Evolutionary conservation across 352 stramenopile species (phyloP).

Genomic region (Globisporangium sylvaticum): DNA sequence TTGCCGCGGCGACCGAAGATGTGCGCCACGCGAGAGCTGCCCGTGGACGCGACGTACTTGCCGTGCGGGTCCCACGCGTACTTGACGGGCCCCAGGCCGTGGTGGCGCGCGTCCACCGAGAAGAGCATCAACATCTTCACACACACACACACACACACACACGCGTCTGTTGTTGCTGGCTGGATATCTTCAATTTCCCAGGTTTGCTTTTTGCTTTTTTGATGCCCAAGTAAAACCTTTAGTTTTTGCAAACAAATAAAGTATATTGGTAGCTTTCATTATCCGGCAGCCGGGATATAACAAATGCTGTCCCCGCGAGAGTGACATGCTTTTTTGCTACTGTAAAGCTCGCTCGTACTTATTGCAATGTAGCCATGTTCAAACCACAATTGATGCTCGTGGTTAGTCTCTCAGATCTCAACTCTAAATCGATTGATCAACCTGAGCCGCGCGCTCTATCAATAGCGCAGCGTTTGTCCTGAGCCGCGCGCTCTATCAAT

Average conservation of each 20-base stretch:
- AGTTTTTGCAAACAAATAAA: too few species aligned
- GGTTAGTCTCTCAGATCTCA: not conserved
- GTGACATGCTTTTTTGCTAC: too few species aligned
- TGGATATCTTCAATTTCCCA: not conserved
- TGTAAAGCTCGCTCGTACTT: too few species aligned
- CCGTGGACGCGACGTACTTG: conserved; percentile 74
- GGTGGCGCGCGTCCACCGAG: conserved; percentile 72
- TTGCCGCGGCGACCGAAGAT: conserved; percentile 70
- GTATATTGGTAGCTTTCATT: too few species aligned
- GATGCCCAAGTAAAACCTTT: too few species aligned
- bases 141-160: too few species aligned
- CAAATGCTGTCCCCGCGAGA: too few species aligned
- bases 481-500: conserved; percentile 10
- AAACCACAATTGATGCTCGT: too few species aligned
- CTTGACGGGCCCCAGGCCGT: conserved; percentile 65
- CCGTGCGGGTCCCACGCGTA: conserved; percentile 79
- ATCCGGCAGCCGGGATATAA: too few species aligned
- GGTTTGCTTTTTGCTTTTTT: not conserved
- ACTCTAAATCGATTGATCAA: conserved; percentile 3
- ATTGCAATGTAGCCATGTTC: too few species aligned
- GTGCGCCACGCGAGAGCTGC: conserved; percentile 67
- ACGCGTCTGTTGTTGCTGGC: not conserved
- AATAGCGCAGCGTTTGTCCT: conserved; percentile 4
- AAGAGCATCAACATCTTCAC: conserved; percentile 81
- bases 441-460: conserved; percentile 1